These are phyloP conservation scores for Cucumis hystrix DNA, from an alignment of 306 rosid genomes.

Conservation along the genomic window DNA sequence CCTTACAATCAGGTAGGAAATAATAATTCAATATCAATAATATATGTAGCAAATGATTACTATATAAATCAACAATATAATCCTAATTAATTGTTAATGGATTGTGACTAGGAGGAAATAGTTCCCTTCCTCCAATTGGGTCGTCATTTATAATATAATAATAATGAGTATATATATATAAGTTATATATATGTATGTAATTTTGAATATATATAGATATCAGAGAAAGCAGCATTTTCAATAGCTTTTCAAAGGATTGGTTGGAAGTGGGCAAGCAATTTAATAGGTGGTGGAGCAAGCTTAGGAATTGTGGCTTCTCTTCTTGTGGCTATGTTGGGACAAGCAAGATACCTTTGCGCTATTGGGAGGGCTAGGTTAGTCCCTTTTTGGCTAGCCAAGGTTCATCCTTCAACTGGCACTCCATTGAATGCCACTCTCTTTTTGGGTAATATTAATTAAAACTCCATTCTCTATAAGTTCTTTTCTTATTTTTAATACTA, in stretches of 20 bases:
- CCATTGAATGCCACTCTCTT: constrained; percentile 79
- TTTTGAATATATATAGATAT: constrained; percentile 24
- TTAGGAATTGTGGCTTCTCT: constrained; percentile 72
- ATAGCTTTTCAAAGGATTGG: constrained; percentile 48
- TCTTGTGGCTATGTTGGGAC: constrained; percentile 85
- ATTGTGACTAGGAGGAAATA: background rate
- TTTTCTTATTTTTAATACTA: too few relatives aligned
- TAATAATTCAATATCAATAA: too few relatives aligned
- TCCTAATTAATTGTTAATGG: background rate
- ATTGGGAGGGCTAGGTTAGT: constrained; percentile 80
- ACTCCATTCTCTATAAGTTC: too few relatives aligned
- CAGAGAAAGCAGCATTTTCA: constrained; percentile 54
- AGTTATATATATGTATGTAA: background rate
- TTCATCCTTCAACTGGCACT: constrained; percentile 82
- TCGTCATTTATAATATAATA: background rate
- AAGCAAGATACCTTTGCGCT: constrained; percentile 91
- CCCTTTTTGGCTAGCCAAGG: constrained; percentile 84
- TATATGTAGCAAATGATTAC: too few relatives aligned
- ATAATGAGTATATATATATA: background rate
- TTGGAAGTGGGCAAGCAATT: constrained; percentile 81
- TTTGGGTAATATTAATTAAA: constrained; percentile 24
- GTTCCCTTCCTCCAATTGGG: background rate
- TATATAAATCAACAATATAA: background rate
- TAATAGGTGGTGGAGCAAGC: constrained; percentile 83
- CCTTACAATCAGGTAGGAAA: constrained; percentile 54